Evolutionary conservation across 1,139 yeast species (phyloP).

Genomic region (Scheffersomyces titani): DNA sequence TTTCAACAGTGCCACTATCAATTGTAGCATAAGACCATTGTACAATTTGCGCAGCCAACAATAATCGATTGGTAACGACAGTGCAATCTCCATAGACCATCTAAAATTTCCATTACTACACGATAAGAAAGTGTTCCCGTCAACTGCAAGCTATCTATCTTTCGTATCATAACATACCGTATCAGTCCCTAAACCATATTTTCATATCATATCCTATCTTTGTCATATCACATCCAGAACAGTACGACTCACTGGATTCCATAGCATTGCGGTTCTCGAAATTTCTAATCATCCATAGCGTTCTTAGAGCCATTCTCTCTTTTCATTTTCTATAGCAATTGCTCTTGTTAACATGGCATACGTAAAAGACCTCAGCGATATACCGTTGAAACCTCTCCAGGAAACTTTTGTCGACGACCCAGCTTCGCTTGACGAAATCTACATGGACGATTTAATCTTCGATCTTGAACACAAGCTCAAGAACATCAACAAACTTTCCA

Average conservation of each 20-base stretch:
- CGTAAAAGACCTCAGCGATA: constrained; percentile 23
- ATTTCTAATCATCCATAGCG: neutral
- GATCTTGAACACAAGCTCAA: constrained; percentile 33
- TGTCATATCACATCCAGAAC: neutral
- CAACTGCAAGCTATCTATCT: neutral
- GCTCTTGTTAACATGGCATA: constrained; percentile 5
- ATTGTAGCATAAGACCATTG: neutral
- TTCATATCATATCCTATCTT: neutral
- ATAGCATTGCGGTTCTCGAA: neutral
- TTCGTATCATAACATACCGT: neutral
- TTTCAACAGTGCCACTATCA: neutral
- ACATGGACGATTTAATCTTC: constrained; percentile 35
- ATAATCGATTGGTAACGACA: neutral
- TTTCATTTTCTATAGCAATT: neutral
- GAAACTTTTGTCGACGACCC: constrained; percentile 51
- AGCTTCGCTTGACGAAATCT: constrained; percentile 32
- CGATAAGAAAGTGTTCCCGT: neutral
- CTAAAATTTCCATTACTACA: neutral
- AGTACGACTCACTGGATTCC: neutral
- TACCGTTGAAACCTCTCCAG: constrained; percentile 40
- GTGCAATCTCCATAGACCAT: neutral
- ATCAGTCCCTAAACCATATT: neutral
- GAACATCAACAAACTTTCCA: constrained; percentile 36
- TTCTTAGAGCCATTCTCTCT: neutral
- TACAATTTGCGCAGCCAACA: neutral